Conservation (phyloP, 148 eudicot genomes). For the Linanthus parryae region DNA sequence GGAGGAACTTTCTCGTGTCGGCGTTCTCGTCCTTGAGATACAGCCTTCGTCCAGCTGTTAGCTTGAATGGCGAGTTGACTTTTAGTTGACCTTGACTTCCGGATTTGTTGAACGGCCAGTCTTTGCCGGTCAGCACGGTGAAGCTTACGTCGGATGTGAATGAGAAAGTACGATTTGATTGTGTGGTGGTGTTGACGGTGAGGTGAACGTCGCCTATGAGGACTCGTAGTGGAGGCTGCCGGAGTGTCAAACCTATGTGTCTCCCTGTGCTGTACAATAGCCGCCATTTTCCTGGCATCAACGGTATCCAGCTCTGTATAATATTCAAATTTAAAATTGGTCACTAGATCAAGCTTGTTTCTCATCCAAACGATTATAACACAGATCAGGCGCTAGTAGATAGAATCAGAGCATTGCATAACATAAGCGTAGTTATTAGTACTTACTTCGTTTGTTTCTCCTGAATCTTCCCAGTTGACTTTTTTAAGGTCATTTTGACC, state of each 20-base stretch:
- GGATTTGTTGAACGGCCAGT: conserved; percentile 82
- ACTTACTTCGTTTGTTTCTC: no score
- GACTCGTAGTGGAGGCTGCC: conserved; percentile 69
- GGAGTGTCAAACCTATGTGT: conserved; percentile 79
- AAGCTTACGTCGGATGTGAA: conserved; percentile 52
- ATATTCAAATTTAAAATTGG: neutral
- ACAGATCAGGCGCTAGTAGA: no score
- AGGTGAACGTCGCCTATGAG: conserved; percentile 64
- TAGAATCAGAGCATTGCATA: no score
- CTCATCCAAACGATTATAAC: no score
- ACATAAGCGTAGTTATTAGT: no score
- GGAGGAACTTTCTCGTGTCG: conserved; percentile 14
- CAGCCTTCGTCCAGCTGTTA: conserved; percentile 72
- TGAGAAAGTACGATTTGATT: conserved; percentile 38
- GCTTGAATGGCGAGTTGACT: conserved; percentile 36
- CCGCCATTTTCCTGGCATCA: conserved; percentile 95
- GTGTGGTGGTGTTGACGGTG: conserved; percentile 27
- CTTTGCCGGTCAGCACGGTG: conserved; percentile 41
- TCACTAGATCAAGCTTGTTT: no score
- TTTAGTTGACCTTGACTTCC: conserved; percentile 52
- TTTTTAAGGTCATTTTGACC: no score
- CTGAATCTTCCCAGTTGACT: no score
- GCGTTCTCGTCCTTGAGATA: conserved; percentile 52
- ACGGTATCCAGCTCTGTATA: conserved; percentile 66
- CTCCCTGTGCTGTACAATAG: conserved; percentile 72